Evolutionary conservation across 2,329 filamentous ascomycete genomes (phyloP).

Genomic region (Arthrobotrys conoides): DNA sequence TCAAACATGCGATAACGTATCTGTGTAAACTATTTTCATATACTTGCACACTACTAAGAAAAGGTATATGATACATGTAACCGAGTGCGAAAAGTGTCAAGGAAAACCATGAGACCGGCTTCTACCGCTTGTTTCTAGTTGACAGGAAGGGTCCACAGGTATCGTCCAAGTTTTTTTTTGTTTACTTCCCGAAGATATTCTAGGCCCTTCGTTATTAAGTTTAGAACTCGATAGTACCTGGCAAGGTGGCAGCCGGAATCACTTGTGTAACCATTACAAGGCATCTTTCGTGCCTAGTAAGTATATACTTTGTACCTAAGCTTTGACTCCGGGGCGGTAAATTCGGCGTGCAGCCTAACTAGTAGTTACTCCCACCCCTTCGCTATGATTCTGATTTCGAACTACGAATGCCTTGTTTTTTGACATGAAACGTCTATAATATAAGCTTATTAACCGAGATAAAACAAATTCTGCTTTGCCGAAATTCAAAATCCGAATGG

Average conservation of each 20-base stretch:
- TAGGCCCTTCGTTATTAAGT: background rate
- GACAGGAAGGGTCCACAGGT: background rate
- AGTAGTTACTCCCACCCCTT: slow-evolving; percentile 1
- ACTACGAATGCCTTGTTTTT: slow-evolving; percentile 13
- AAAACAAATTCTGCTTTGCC: slow-evolving; percentile 38
- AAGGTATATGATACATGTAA: background rate
- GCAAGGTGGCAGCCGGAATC: background rate
- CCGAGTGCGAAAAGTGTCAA: background rate
- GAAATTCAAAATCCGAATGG: slow-evolving; percentile 30
- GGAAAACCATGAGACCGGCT: slow-evolving; percentile 5
- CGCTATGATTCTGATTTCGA: background rate
- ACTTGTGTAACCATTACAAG: slow-evolving; percentile 42
- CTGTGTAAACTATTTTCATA: background rate
- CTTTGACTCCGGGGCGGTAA: background rate
- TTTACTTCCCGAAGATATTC: slow-evolving; percentile 14
- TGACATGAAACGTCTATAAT: slow-evolving; percentile 52
- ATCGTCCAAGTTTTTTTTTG: background rate
- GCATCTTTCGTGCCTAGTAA: slow-evolving; percentile 4
- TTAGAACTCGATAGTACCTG: background rate
- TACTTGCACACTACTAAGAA: background rate
- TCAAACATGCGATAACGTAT: background rate
- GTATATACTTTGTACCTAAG: background rate
- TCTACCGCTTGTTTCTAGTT: background rate
- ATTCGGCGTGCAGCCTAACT: background rate
- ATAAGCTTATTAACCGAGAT: slow-evolving; percentile 61